Conservation (phyloP, 2,329 filamentous ascomycete genomes). For the Didymosphaeria variabile region DNA sequence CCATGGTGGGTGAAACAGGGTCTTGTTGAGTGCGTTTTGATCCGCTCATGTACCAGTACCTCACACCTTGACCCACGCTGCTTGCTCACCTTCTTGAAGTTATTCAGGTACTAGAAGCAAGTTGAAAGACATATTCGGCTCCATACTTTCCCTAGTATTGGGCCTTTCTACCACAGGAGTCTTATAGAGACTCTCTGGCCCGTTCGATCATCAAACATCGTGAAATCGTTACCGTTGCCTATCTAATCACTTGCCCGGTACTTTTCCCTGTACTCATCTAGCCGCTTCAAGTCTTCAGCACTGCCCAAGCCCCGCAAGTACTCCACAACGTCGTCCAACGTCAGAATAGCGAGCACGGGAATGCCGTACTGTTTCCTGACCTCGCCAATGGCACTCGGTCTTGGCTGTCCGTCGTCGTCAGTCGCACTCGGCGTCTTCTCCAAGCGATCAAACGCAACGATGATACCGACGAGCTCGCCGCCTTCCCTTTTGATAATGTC, state of each 20-base stretch:
- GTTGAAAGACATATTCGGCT: not conserved
- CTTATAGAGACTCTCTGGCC: not conserved
- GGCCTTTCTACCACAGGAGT: not conserved
- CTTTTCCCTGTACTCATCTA: constrained; percentile 52
- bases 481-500: constrained; percentile 87
- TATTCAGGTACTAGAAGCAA: not conserved
- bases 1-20: not conserved
- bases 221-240: constrained; percentile 8
- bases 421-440: constrained; percentile 74
- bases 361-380: constrained; percentile 84
- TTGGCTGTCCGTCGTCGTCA: constrained; percentile 71
- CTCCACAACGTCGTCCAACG: constrained; percentile 77
- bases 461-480: constrained; percentile 83
- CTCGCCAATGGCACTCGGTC: constrained; percentile 85
- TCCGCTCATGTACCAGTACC: too few relatives aligned
- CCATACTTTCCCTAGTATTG: not conserved
- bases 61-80: too few relatives aligned
- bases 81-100: not conserved
- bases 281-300: constrained; percentile 55
- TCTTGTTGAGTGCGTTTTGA: too few relatives aligned
- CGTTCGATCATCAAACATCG: constrained; percentile 2
- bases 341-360: constrained; percentile 84
- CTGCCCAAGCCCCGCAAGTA: constrained; percentile 55
- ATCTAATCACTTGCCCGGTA: constrained; percentile 51
- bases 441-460: constrained; percentile 87